These are phyloP conservation scores for Vanderwaltozyma verrucispora DNA, from an alignment of 805 yeast genomes.

Conservation along the genomic window DNA sequence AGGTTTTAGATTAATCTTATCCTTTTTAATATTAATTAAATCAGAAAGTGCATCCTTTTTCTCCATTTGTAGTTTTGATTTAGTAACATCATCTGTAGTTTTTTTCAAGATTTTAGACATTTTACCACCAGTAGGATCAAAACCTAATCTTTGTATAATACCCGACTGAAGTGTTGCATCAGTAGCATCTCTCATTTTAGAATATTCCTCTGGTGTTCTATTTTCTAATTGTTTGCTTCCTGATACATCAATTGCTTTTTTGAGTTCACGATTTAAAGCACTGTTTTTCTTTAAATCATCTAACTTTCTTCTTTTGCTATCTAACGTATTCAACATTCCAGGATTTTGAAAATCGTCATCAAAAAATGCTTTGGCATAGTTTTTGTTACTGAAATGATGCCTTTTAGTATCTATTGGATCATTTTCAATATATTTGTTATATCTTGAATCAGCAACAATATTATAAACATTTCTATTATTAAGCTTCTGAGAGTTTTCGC, in stretches of 20 bases:
- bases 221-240: constrained; percentile 13
- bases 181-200: constrained; percentile 21
- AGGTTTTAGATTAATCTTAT: constrained; percentile 26
- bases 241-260: constrained; percentile 6
- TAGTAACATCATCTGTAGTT: constrained; percentile 4
- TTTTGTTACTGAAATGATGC: constrained; percentile 31
- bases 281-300: constrained; percentile 28
- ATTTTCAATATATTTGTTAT: constrained; percentile 15
- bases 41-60: constrained; percentile 19
- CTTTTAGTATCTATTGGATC: constrained; percentile 8
- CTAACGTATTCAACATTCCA: constrained; percentile 33
- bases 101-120: constrained; percentile 12
- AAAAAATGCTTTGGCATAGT: constrained; percentile 41
- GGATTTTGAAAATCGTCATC: constrained; percentile 42
- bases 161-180: constrained; percentile 33
- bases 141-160: constrained; percentile 37
- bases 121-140: constrained; percentile 38
- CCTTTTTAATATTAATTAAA: constrained; percentile 27
- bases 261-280: constrained; percentile 24
- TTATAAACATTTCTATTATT: background rate
- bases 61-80: constrained; percentile 6
- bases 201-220: constrained; percentile 12
- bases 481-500: background rate
- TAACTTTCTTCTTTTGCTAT: constrained; percentile 31
- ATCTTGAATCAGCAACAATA: constrained; percentile 13